Evolutionary conservation across 2,329 filamentous ascomycete genomes (phyloP).

Genomic region (Biscogniauxia mediterranea): DNA sequence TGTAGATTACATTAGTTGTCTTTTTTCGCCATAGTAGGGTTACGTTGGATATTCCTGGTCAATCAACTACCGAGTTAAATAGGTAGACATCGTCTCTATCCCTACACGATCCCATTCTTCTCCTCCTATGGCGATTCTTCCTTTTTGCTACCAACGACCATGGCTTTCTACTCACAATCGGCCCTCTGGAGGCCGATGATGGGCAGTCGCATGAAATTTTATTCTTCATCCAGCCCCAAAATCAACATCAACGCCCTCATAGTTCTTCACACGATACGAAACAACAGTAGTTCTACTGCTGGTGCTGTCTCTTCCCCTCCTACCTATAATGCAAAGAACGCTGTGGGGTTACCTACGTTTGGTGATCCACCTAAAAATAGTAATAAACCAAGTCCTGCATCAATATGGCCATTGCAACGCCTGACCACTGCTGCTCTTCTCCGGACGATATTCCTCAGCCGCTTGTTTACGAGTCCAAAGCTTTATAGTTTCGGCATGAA

Average conservation of each 20-base stretch:
- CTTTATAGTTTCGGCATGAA: background rate
- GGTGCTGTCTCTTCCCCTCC: background rate
- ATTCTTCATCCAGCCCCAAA: background rate
- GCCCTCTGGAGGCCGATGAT: background rate
- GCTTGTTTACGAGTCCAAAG: background rate
- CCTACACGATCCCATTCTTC: background rate
- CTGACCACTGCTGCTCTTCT: background rate
- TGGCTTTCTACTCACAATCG: background rate
- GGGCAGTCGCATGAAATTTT: background rate
- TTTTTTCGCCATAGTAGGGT: too few species aligned
- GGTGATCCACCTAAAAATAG: too few species aligned
- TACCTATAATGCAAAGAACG: background rate
- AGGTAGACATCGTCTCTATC: too few species aligned
- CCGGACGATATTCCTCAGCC: background rate
- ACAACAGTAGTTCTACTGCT: background rate
- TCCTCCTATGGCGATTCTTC: background rate
- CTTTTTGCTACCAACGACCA: background rate
- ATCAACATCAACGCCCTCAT: background rate
- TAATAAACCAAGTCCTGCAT: too few species aligned
- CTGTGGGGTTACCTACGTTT: background rate
- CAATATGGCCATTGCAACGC: background rate
- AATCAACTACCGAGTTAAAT: too few species aligned
- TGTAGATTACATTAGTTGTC: too few species aligned
- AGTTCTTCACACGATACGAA: background rate
- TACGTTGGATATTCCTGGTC: too few species aligned